Conservation (phyloP, 257 asterid genomes). For the Dorcoceras hygrometricum region DNA sequence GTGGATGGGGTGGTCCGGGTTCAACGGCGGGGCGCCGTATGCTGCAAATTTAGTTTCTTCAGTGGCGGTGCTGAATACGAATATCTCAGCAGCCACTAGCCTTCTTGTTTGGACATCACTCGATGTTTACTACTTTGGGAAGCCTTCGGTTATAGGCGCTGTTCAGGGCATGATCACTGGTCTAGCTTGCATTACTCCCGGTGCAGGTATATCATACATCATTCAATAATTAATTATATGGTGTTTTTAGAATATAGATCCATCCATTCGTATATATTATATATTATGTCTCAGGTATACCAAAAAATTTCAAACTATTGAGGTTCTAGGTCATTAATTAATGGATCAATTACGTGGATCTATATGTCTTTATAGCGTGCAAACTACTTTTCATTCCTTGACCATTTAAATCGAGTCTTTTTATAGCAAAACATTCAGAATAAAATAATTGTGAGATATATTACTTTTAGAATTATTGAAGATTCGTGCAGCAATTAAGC, state of each 20-base stretch:
- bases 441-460: too few species aligned
- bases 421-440: too few species aligned
- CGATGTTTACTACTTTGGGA: slow-evolving; percentile 79
- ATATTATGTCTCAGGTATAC: too few species aligned
- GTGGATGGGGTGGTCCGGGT: slow-evolving; percentile 99
- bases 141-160: slow-evolving; percentile 89
- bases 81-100: slow-evolving; percentile 81
- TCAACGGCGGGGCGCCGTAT: slow-evolving; percentile 89
- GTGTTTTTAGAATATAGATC: neutral
- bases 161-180: slow-evolving; percentile 94
- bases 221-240: neutral
- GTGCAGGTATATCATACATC: slow-evolving; percentile 55
- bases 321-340: too few species aligned
- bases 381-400: too few species aligned
- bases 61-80: slow-evolving; percentile 68
- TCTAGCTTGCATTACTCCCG: slow-evolving; percentile 89
- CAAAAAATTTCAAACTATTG: too few species aligned
- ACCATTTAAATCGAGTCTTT: too few species aligned
- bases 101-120: slow-evolving; percentile 89
- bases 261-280: too few species aligned
- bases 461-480: too few species aligned
- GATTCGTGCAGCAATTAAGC: too few species aligned
- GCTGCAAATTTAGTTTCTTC: slow-evolving; percentile 77
- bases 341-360: too few species aligned
- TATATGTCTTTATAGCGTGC: too few species aligned